Evolutionary conservation across 495 filamentous ascomycete genomes (phyloP), one percentile per base, ranked within the genome.

Genomic region (Aspergillus affinis): DNA sequence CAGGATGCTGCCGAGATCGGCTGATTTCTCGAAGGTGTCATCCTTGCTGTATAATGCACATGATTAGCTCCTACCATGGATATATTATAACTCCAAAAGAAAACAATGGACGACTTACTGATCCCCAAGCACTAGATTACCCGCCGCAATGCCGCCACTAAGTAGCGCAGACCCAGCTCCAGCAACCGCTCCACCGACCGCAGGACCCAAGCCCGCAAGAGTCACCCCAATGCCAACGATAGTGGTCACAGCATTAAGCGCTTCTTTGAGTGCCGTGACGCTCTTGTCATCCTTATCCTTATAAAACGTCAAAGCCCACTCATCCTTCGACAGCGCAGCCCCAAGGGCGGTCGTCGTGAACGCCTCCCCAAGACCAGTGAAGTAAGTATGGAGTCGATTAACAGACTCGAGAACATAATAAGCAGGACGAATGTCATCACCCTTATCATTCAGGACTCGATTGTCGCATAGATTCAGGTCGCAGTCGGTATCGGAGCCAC

Each of bases 111-210:
- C 20, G 3, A 27, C 7, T 10, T 29, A 23, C 23, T 32, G 21
- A 52, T 27, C 48, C 21, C 48, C 48, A 23, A 23, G 48, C 48
- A 51, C 26, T 19, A 23, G 26, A 26, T n/a, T 27, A 52, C 23
- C 50, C 17, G 27, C 20, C 9, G 50, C 15, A n/a, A 30, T 29
- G 1, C 9, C 21, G 50, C 50, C 50, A n/a, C 50, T n/a, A 4
- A 52, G 7, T 1, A 52, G 21, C 6, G 50, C 23, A 30, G 50
- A 52, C 20, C 23, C 50, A 0, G 50, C 48, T 4, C 29, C 29
- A 32, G 29, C 29, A 32, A 32, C 10, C 50, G 50, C 50, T 1
- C 9, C 50, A 23, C 9, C 20, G 8, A 32, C 26, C 17, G 50
- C 50, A 52, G 10, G 10, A 30, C 10, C 50, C 20, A 12, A 8